phyloP scores from a whole-genome alignment of 2,329 filamentous ascomycete genomes.

The Ascochyta koolunga region DNA sequence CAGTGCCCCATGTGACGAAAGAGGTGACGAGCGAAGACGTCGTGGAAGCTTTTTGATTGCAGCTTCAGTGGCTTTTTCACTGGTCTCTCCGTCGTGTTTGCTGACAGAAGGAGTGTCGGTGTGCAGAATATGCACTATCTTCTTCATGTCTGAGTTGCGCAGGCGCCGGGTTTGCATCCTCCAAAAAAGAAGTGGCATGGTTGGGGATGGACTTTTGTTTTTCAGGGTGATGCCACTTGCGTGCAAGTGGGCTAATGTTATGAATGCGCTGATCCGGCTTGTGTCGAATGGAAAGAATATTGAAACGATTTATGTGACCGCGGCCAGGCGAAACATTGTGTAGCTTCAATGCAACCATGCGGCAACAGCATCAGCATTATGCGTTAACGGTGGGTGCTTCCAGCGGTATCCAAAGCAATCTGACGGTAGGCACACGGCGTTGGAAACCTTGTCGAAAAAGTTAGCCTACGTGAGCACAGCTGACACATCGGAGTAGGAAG shows the following conservation, averaged over 20 bases:
- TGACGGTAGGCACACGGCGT: background rate
- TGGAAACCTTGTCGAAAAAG: background rate
- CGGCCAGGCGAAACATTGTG: constrained; percentile 7
- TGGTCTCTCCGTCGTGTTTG: background rate
- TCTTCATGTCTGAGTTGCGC: constrained; percentile 32
- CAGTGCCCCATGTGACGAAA: constrained; percentile 21
- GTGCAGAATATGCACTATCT: constrained; percentile 28
- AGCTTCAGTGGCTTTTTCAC: constrained; percentile 16
- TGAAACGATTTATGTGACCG: constrained; percentile 1
- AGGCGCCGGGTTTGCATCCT: constrained; percentile 26
- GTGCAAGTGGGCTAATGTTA: background rate
- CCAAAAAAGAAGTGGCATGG: constrained; percentile 13
- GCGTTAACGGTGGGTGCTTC: background rate
- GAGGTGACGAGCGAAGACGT: constrained; percentile 26
- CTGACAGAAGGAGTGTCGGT: constrained; percentile 8
- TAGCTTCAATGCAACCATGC: background rate
- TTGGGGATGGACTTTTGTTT: background rate
- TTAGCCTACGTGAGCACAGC: background rate
- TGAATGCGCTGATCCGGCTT: background rate
- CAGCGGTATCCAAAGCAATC: background rate
- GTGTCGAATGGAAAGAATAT: constrained; percentile 4
- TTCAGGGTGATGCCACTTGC: background rate
- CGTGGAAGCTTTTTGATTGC: constrained; percentile 30
- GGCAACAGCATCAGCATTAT: background rate
- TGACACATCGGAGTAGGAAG: background rate